Evolutionary conservation across 768 basidiomycete species (phyloP).

Genomic region (Lyophyllum semitale): DNA sequence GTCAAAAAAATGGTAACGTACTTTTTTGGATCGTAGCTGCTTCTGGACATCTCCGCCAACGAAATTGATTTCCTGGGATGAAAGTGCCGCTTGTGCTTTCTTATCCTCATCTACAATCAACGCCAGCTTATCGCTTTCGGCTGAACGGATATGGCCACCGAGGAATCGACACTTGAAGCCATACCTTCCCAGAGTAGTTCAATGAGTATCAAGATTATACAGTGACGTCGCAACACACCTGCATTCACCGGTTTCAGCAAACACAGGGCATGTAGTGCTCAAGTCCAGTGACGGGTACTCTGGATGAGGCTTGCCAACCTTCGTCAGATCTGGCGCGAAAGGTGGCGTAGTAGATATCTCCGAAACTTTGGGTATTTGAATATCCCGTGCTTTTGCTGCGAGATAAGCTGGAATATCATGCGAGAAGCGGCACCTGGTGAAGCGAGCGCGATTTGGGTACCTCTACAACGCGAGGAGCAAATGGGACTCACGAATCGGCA

Average conservation of each 20-base stretch:
- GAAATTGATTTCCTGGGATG: slow-evolving; percentile 71
- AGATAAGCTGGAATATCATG: slow-evolving; percentile 83
- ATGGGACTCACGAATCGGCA: slow-evolving; percentile 50
- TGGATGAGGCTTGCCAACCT: slow-evolving; percentile 28
- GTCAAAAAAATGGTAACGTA: slow-evolving; percentile 25
- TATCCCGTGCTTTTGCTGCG: slow-evolving; percentile 70
- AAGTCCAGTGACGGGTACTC: slow-evolving; percentile 44
- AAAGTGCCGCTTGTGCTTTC: slow-evolving; percentile 46
- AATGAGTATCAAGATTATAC: neutral
- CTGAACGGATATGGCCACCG: slow-evolving; percentile 65
- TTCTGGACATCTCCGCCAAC: slow-evolving; percentile 58
- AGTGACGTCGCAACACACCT: slow-evolving; percentile 33
- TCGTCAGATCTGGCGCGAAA: slow-evolving; percentile 40
- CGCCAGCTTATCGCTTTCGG: slow-evolving; percentile 44
- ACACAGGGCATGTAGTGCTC: slow-evolving; percentile 65
- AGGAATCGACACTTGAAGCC: slow-evolving; percentile 94
- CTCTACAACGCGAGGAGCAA: neutral
- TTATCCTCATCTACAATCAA: slow-evolving; percentile 61
- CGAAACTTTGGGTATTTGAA: slow-evolving; percentile 53
- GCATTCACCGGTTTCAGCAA: slow-evolving; percentile 71
- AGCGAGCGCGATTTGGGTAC: neutral
- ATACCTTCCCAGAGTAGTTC: slow-evolving; percentile 36
- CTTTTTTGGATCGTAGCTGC: slow-evolving; percentile 69
- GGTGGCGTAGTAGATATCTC: slow-evolving; percentile 51
- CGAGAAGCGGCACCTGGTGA: slow-evolving; percentile 68